These are phyloP conservation scores for Russula foetens DNA, from an alignment of 768 basidiomycete species.

Conservation along the genomic window DNA sequence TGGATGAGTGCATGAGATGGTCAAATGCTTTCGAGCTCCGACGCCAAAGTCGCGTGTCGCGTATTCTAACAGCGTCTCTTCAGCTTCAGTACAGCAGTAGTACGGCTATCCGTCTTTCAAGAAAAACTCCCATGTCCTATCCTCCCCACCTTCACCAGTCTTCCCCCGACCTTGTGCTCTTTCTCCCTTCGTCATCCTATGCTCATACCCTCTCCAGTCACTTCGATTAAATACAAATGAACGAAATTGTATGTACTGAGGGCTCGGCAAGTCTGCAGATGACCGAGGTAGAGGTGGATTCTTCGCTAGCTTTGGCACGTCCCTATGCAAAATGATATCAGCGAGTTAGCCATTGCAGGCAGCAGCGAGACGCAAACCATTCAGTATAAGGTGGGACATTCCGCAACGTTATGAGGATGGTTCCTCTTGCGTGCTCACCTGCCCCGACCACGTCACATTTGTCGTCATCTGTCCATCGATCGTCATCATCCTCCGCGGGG, in stretches of 20 bases:
- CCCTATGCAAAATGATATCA: constrained; percentile 37
- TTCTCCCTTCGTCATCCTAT: constrained; percentile 91
- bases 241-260: constrained; percentile 59
- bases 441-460: constrained; percentile 25
- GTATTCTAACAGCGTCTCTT: too few relatives aligned
- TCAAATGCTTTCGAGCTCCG: background rate
- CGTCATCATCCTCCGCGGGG: constrained; percentile 34
- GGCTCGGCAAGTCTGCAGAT: constrained; percentile 44
- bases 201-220: constrained; percentile 79
- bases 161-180: constrained; percentile 53
- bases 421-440: constrained; percentile 42
- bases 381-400: constrained; percentile 82
- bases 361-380: constrained; percentile 47
- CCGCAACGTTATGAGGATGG: constrained; percentile 77
- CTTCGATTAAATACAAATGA: constrained; percentile 72
- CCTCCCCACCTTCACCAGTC: constrained; percentile 68
- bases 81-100: too few relatives aligned
- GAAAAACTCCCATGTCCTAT: constrained; percentile 88
- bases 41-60: background rate
- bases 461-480: constrained; percentile 31
- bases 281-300: constrained; percentile 50
- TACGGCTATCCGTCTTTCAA: constrained; percentile 21
- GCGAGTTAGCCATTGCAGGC: background rate
- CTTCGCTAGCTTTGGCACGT: constrained; percentile 68
- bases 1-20: constrained; percentile 1